Conservation (phyloP, 352 stramenopile species). For the Phytopythium montanum region DNA sequence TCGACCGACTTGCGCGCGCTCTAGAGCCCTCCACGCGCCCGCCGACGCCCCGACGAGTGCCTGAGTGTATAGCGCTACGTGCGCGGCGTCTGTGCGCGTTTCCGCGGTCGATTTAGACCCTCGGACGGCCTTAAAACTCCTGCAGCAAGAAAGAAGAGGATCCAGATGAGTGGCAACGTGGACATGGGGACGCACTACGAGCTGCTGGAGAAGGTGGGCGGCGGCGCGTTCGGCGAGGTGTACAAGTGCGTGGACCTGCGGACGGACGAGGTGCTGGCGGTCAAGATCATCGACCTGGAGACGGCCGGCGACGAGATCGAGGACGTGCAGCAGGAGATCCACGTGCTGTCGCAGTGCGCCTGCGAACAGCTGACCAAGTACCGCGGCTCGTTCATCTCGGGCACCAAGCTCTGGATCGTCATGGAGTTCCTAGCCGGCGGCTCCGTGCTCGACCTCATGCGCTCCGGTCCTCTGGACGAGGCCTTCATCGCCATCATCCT, state of each 20-base stretch:
- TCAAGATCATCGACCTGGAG: constrained; percentile 88
- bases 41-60: not conserved
- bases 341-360: constrained; percentile 86
- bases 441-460: constrained; percentile 89
- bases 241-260: constrained; percentile 70
- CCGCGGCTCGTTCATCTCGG: constrained; percentile 82
- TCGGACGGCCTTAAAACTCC: not conserved
- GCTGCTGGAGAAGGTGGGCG: constrained; percentile 76
- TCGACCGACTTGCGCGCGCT: not conserved
- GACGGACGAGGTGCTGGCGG: constrained; percentile 64
- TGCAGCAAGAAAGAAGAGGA: not conserved
- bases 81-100: not conserved
- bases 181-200: constrained; percentile 64
- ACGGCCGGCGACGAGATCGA: constrained; percentile 83
- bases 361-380: constrained; percentile 91
- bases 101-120: not conserved
- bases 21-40: not conserved
- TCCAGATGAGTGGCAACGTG: constrained; percentile 42
- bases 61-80: not conserved
- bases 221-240: constrained; percentile 80
- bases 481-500: constrained; percentile 83
- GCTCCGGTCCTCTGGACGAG: constrained; percentile 69
- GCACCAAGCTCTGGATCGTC: constrained; percentile 89
- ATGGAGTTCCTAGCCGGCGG: constrained; percentile 94
- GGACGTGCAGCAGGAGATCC: constrained; percentile 89